Evolutionary conservation across 73 alveolate species (phyloP), one percentile per base, ranked within the genome.

Genomic region (Halteria grandinella): DNA sequence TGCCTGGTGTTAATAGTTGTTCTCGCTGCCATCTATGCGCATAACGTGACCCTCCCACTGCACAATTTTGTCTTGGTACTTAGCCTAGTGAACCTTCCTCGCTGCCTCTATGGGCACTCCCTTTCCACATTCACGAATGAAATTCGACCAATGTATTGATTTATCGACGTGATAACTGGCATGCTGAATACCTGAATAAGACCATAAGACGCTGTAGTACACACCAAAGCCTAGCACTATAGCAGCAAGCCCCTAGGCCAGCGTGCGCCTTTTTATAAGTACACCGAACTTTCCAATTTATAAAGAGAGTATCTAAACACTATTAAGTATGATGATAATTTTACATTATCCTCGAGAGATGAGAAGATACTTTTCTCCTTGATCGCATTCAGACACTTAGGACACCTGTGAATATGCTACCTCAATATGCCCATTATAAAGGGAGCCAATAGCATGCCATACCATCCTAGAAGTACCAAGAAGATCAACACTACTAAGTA

Each of bases 21-120:
- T 1, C 24, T 66, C 80, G 32, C 47, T 66, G 6, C 53, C 63
- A 47, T 66, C 80, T 10, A 83, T 84, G 45, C 85, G 39, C 55
- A 83, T 59, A 0, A 83, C 79, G 51, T 73, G 74, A 11, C 92
- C 92, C 20, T 83, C 72, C 92, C 92, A 83, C 14, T 74, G 20
- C 11, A 83, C 80, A 21, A 75, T 79, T 37, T 59, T 73, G n/a
- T 33, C 55, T 57, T 17, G 18, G 55, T 73, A 83, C 20, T 48
- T 27, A 0, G 20, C 36, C 0, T 39, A 59, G 28, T 60, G 74
- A 2, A 40, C 58, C 48, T 43, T 33, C 20, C 57, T 44, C 14
- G 92, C 51, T 14, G 34, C 29, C 20, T 66, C 66, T 27, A 28
- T 8, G 4, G 47, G 54, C 6, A 44, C 53, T 10, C 6, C 10